phyloP scores from a whole-genome alignment of 2,329 filamentous ascomycete genomes.

The Tolypocladium endophyticum region DNA sequence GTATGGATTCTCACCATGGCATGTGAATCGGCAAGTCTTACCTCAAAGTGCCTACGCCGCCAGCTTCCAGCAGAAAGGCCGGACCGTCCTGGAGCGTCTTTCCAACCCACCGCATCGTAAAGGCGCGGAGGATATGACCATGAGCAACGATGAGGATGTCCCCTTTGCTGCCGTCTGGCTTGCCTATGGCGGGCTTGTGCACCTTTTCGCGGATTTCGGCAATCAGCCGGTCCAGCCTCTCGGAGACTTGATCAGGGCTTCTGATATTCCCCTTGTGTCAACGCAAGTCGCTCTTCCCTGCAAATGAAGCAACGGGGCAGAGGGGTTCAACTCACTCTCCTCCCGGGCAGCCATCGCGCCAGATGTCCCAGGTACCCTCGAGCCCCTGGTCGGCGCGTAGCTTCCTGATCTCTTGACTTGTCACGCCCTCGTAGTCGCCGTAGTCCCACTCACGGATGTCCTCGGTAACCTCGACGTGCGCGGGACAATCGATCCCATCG shows the following conservation, averaged over 20 bases:
- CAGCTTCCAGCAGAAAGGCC: conserved; percentile 74
- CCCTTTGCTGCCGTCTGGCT: conserved; percentile 25
- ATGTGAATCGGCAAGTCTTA: conserved; percentile 21
- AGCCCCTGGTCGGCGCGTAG: conserved; percentile 46
- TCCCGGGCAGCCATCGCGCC: conserved; percentile 76
- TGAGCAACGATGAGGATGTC: conserved; percentile 64
- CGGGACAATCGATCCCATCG: conserved; percentile 38
- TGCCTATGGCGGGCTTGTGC: conserved; percentile 52
- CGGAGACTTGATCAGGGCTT: conserved; percentile 61
- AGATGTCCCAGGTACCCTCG: conserved; percentile 65
- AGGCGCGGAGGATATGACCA: conserved; percentile 78
- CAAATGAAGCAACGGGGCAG: no score
- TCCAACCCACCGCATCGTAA: conserved; percentile 77
- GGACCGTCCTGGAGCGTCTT: conserved; percentile 66
- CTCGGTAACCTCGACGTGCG: conserved; percentile 56
- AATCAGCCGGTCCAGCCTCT: conserved; percentile 67
- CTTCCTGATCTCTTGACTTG: conserved; percentile 55
- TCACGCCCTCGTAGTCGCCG: conserved; percentile 76
- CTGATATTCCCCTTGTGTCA: conserved; percentile 21
- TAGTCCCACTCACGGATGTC: conserved; percentile 82
- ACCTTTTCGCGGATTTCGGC: conserved; percentile 57
- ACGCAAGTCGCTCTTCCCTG: neutral
- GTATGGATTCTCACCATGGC: neutral
- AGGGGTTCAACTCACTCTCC: conserved; percentile 54
- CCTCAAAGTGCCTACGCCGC: conserved; percentile 75